phyloP scores from a whole-genome alignment of 2,329 filamentous ascomycete species.

The Neonectria ditissima region DNA sequence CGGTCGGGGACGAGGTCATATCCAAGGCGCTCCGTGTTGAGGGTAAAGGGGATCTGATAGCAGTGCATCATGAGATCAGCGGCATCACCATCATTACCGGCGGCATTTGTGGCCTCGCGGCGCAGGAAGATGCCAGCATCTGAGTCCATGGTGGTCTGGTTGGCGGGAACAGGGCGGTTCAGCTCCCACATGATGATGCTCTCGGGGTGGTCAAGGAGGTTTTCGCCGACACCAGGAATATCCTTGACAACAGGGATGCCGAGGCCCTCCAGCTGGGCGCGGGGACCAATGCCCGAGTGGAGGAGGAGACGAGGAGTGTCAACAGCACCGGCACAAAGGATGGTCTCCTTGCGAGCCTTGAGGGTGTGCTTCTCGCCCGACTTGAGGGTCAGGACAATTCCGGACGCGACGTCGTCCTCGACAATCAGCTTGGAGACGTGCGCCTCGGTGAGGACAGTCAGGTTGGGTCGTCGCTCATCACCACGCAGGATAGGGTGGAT shows the following conservation, averaged over 20 bases:
- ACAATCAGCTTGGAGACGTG: slow-evolving; percentile 89
- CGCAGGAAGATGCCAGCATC: slow-evolving; percentile 91
- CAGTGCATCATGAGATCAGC: slow-evolving; percentile 97
- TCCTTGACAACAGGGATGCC: slow-evolving; percentile 68
- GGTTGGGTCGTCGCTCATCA: slow-evolving; percentile 83
- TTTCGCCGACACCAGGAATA: slow-evolving; percentile 70
- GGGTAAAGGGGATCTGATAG: slow-evolving; percentile 93
- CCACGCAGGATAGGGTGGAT: slow-evolving; percentile 91
- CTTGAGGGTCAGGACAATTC: slow-evolving; percentile 74
- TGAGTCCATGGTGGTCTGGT: slow-evolving; percentile 92
- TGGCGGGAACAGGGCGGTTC: slow-evolving; percentile 77
- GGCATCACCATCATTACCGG: slow-evolving; percentile 76
- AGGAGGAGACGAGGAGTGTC: slow-evolving; percentile 79
- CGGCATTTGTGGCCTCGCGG: slow-evolving; percentile 77
- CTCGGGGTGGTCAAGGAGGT: slow-evolving; percentile 71
- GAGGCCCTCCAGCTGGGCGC: slow-evolving; percentile 63
- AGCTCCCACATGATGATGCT: slow-evolving; percentile 79
- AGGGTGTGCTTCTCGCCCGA: slow-evolving; percentile 67
- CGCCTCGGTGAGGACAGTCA: slow-evolving; percentile 87
- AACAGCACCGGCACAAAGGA: slow-evolving; percentile 83
- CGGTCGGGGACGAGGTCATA: slow-evolving; percentile 73
- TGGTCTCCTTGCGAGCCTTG: slow-evolving; percentile 78
- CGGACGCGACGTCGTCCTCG: slow-evolving; percentile 75
- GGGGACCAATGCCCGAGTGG: slow-evolving; percentile 68
- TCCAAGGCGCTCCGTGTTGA: slow-evolving; percentile 85